Percentiles rank a stretch among this genome's conserved stretches.
These are phyloP conservation scores for Ephemerocybe angulata DNA, from an alignment of 768 basidiomycete species.

Conservation along the genomic window DNA sequence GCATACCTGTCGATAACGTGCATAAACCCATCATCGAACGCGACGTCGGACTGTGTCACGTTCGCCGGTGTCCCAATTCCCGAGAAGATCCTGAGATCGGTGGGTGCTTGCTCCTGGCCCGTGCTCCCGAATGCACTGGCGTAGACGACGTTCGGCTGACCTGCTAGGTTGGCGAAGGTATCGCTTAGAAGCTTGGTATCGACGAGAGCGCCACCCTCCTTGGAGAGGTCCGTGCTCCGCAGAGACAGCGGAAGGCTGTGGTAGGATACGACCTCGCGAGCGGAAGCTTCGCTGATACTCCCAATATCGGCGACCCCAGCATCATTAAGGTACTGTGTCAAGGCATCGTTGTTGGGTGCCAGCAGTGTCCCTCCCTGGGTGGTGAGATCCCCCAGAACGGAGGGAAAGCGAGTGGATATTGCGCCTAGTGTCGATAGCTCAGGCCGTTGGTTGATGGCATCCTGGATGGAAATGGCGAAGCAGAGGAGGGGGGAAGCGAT, in stretches of 20 bases:
- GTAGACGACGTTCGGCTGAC: constrained; percentile 5
- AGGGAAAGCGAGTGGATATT: not conserved
- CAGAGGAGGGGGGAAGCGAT: not conserved
- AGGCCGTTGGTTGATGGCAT: not conserved
- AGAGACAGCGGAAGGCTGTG: constrained; percentile 1
- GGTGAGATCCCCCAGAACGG: not conserved
- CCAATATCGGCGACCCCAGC: not conserved
- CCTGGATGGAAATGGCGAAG: not conserved
- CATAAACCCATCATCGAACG: constrained; percentile 4
- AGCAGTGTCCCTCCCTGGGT: not conserved
- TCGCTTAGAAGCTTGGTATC: not conserved
- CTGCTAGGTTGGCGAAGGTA: not conserved
- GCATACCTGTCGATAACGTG: constrained; percentile 10
- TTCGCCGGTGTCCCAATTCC: constrained; percentile 1
- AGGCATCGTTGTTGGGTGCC: constrained; percentile 1
- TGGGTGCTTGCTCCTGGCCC: not conserved
- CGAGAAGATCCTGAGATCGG: constrained; percentile 4
- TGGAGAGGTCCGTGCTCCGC: not conserved
- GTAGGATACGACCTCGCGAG: not conserved
- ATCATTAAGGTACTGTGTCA: not conserved
- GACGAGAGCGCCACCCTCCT: not conserved
- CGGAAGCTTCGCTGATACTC: not conserved
- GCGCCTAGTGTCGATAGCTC: not conserved
- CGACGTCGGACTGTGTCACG: not conserved
- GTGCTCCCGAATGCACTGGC: constrained; percentile 5